These are phyloP conservation scores for Nyssa sinensis DNA, from an alignment of 148 eudicot genomes.

Conservation along the genomic window DNA sequence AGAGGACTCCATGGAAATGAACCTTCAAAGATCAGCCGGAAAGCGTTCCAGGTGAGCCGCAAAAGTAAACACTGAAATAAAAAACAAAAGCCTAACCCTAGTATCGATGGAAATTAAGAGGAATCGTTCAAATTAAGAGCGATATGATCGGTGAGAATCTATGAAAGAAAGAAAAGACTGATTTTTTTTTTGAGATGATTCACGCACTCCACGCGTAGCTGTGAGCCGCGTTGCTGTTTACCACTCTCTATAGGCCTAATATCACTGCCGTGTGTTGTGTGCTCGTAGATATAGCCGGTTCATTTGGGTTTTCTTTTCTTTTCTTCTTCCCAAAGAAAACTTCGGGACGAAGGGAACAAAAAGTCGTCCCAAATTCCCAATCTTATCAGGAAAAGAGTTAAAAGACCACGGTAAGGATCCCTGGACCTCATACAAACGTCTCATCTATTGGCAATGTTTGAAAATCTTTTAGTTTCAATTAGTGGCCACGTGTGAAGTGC, in stretches of 20 bases:
- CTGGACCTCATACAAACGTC: not conserved
- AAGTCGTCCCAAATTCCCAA: not conserved
- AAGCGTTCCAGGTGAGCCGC: not conserved
- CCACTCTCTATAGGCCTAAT: not conserved
- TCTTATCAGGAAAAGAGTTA: not conserved
- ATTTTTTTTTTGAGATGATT: not conserved
- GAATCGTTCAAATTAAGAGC: not conserved
- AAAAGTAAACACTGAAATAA: not conserved
- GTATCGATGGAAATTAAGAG: not conserved
- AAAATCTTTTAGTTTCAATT: not conserved
- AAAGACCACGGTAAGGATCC: not conserved
- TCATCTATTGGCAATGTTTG: not conserved
- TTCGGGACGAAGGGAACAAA: not conserved
- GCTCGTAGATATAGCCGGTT: not conserved
- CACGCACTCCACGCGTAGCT: slow-evolving; percentile 24
- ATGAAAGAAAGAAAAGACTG: not conserved
- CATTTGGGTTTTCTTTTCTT: too few species aligned
- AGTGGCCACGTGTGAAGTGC: not conserved
- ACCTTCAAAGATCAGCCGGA: not conserved
- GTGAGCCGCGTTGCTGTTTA: slow-evolving; percentile 29
- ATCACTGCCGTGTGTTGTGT: not conserved
- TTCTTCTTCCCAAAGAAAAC: not conserved
- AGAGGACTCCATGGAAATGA: slow-evolving; percentile 37
- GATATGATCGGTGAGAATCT: not conserved
- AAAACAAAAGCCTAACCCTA: slow-evolving; percentile 11